These are phyloP conservation scores for Diaporthe citri DNA, from an alignment of 2,329 filamentous ascomycete genomes.

Conservation along the genomic window DNA sequence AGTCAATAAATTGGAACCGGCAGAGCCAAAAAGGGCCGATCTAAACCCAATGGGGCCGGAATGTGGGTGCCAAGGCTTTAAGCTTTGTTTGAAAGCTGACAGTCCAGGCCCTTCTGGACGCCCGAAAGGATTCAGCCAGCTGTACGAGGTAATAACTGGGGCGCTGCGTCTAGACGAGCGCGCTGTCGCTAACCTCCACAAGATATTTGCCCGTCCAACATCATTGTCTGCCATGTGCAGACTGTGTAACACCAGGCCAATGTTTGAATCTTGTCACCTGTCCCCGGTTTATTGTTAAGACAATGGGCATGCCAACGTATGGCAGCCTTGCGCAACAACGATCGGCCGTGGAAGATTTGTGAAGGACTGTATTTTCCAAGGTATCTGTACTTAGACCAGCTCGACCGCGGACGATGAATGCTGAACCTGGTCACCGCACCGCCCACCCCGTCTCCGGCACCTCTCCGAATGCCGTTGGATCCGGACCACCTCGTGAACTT, in stretches of 20 bases:
- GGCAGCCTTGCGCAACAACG: background rate
- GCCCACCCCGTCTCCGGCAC: background rate
- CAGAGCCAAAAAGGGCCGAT: constrained; percentile 16
- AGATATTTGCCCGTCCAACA: background rate
- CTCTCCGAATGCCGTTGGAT: constrained; percentile 10
- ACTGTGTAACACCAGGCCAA: background rate
- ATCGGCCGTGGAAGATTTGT: background rate
- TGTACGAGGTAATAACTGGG: constrained; percentile 9
- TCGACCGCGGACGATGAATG: background rate
- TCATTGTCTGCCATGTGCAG: background rate
- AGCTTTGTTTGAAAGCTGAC: background rate
- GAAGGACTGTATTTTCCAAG: background rate
- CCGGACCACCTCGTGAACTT: constrained; percentile 21
- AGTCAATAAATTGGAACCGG: constrained; percentile 20
- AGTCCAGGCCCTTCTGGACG: constrained; percentile 23
- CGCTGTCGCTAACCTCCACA: constrained; percentile 11
- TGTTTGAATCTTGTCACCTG: background rate
- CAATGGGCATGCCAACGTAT: background rate
- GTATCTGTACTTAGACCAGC: background rate
- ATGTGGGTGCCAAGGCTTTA: background rate
- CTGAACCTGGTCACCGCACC: background rate
- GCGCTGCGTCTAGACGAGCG: background rate
- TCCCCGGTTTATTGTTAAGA: background rate
- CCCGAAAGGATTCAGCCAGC: constrained; percentile 13
- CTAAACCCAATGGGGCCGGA: background rate